Evolutionary conservation across 345 rosid species (phyloP).

Genomic region (Lepidium didymum): DNA sequence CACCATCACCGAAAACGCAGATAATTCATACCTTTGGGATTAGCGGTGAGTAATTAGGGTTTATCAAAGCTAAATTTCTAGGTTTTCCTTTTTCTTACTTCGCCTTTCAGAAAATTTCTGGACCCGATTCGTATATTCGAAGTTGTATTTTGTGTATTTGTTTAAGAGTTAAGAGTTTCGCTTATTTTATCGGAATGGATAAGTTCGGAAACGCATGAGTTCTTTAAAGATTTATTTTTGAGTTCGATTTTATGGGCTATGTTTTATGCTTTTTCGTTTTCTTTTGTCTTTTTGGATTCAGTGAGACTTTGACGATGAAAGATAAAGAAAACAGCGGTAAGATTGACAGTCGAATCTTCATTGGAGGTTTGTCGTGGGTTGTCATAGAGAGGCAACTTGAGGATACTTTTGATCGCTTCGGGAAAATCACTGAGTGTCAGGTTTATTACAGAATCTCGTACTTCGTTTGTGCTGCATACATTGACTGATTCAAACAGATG

Average conservation of each 20-base stretch:
- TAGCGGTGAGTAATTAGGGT: slow-evolving; percentile 18
- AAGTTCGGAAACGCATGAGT: not conserved
- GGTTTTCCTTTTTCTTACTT: not conserved
- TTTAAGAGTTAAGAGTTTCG: not conserved
- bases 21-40: slow-evolving; percentile 3
- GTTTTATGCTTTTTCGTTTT: not conserved
- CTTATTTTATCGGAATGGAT: not conserved
- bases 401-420: slow-evolving; percentile 63
- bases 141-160: not conserved
- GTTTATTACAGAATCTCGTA: slow-evolving; percentile 24
- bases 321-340: slow-evolving; percentile 42
- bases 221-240: not conserved
- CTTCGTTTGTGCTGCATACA: not conserved
- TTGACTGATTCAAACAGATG: not conserved
- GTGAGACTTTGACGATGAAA: slow-evolving; percentile 15
- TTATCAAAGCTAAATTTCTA: not conserved
- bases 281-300: not conserved
- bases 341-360: slow-evolving; percentile 70
- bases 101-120: not conserved
- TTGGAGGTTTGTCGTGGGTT: slow-evolving; percentile 83
- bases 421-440: slow-evolving; percentile 78
- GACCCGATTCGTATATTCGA: not conserved
- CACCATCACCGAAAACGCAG: not conserved
- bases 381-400: slow-evolving; percentile 79
- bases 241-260: not conserved